Conservation (phyloP, 2,329 filamentous ascomycete genomes). For the Penicillium sp. region DNA sequence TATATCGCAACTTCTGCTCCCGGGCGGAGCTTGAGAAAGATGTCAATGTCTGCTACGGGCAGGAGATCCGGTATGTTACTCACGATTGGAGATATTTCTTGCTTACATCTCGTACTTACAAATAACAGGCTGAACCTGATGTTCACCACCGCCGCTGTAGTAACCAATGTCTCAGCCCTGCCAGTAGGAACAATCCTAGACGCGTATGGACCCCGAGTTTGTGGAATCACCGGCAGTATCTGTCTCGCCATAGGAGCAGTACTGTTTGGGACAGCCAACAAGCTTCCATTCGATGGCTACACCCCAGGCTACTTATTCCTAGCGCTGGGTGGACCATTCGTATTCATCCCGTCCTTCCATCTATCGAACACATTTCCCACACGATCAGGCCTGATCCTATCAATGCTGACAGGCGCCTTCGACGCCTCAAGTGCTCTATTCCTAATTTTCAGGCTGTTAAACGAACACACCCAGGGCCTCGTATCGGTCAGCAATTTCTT, state of each 20-base stretch:
- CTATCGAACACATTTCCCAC: constrained; percentile 79
- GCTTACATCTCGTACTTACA: neutral
- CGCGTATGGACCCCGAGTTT: constrained; percentile 72
- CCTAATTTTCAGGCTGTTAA: constrained; percentile 69
- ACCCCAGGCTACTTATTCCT: constrained; percentile 72
- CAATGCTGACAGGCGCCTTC: constrained; percentile 76
- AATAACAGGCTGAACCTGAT: constrained; percentile 70
- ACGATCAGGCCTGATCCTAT: constrained; percentile 74
- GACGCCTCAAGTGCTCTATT: constrained; percentile 79
- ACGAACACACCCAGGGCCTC: constrained; percentile 54
- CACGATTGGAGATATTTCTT: neutral
- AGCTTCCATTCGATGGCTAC: constrained; percentile 70
- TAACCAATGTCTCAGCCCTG: constrained; percentile 80
- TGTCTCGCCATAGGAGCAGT: constrained; percentile 68
- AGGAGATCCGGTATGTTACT: constrained; percentile 49
- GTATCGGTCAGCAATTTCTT: constrained; percentile 70
- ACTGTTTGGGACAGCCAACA: constrained; percentile 66
- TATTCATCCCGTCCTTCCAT: constrained; percentile 81
- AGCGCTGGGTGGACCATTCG: constrained; percentile 74
- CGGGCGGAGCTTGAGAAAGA: constrained; percentile 47
- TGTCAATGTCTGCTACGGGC: constrained; percentile 54
- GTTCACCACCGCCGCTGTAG: constrained; percentile 86
- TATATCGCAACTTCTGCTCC: constrained; percentile 65
- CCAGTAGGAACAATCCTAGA: constrained; percentile 84
- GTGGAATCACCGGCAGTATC: constrained; percentile 67